Conservation (phyloP, 768 basidiomycete species). For the Porphyrellus cyaneotinctus region DNA sequence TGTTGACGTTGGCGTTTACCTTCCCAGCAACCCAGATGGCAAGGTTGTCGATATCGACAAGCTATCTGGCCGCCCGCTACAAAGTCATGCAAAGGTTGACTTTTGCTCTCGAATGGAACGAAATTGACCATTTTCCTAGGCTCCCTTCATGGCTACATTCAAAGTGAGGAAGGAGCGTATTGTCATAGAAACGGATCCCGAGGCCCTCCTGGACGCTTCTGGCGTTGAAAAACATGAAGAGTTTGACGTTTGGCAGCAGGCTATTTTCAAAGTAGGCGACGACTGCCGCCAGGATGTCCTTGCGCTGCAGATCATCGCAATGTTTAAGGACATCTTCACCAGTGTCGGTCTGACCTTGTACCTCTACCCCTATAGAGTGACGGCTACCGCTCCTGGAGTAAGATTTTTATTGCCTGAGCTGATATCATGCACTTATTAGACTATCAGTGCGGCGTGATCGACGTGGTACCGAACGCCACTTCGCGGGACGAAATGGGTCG, state of each 20-base stretch:
- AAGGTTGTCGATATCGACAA: constrained; percentile 96
- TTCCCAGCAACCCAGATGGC: constrained; percentile 97
- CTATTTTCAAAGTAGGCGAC: constrained; percentile 99
- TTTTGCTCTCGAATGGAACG: neutral
- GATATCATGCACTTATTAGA: neutral
- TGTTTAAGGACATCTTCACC: constrained; percentile 98
- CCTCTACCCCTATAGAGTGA: constrained; percentile 93
- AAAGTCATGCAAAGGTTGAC: constrained; percentile 92
- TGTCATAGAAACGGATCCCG: constrained; percentile 64
- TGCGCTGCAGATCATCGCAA: constrained; percentile 94
- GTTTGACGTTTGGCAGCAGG: constrained; percentile 94
- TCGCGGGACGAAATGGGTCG: constrained; percentile 99
- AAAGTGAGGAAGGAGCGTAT: constrained; percentile 88
- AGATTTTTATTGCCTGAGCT: constrained; percentile 28
- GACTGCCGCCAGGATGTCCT: constrained; percentile 99
- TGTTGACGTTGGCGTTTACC: constrained; percentile 92
- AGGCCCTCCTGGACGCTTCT: constrained; percentile 64
- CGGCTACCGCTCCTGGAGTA: constrained; percentile 94
- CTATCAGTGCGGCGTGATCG: constrained; percentile 92
- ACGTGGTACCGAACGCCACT: constrained; percentile 96
- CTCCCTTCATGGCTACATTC: constrained; percentile 99
- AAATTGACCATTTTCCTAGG: constrained; percentile 45
- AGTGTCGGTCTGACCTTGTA: constrained; percentile 86
- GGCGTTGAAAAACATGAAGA: constrained; percentile 54
- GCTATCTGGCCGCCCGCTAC: constrained; percentile 90